These are phyloP conservation scores for Vanrija pseudolonga DNA, from an alignment of 1,284 basidiomycete species.

Conservation along the genomic window DNA sequence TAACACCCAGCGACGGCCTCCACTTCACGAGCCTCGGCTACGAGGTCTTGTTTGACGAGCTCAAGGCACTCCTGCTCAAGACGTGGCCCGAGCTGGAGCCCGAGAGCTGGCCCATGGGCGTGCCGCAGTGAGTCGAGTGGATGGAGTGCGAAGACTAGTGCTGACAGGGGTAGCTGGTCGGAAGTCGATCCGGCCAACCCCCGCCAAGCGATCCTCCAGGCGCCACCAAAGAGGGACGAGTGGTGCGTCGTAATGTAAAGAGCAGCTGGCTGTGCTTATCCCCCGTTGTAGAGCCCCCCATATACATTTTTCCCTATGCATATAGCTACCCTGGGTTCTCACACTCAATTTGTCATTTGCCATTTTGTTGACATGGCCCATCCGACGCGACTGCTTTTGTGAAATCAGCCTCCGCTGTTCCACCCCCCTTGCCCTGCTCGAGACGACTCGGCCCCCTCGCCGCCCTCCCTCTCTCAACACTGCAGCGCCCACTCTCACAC, in stretches of 20 bases:
- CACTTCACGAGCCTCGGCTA: conserved; percentile 73
- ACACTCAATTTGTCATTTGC: too few relatives aligned
- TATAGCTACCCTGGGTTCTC: too few relatives aligned
- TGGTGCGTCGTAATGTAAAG: not conserved
- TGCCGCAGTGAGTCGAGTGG: conserved; percentile 33
- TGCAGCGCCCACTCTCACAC: too few relatives aligned
- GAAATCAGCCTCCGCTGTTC: too few relatives aligned
- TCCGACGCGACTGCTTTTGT: too few relatives aligned
- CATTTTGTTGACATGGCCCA: too few relatives aligned
- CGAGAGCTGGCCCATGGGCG: conserved; percentile 28
- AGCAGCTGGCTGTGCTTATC: too few relatives aligned
- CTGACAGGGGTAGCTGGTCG: conserved; percentile 8
- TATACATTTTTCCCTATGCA: too few relatives aligned
- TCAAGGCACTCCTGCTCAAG: conserved; percentile 59
- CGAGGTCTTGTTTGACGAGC: conserved; percentile 61
- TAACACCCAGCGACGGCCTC: conserved; percentile 61
- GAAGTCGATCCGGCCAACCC: conserved; percentile 20
- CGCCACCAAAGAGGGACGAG: conserved; percentile 1
- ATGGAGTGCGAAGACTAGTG: not conserved
- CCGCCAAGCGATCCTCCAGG: conserved; percentile 10
- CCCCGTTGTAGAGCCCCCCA: too few relatives aligned
- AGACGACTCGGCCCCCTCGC: too few relatives aligned
- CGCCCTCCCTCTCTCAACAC: too few relatives aligned
- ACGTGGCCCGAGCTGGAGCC: conserved; percentile 65
- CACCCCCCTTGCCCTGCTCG: too few relatives aligned